Percentiles rank a stretch among this genome's conserved stretches.
Evolutionary conservation across 495 filamentous ascomycete genomes (phyloP).

Genomic region (Annulohypoxylon bovei): DNA sequence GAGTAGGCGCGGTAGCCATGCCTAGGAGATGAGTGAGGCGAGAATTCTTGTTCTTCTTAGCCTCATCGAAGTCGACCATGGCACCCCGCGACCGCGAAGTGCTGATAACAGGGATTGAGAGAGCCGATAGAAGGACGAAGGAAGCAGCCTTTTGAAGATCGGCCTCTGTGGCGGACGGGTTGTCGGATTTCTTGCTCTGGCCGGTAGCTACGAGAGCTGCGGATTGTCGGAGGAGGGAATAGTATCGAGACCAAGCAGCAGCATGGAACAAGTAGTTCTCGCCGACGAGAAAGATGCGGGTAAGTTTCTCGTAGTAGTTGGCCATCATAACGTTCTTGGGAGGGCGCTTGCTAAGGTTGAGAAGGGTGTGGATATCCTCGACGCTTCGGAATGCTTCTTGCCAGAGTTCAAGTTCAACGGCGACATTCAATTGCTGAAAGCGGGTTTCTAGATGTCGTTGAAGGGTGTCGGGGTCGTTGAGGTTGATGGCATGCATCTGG

Average conservation of each 20-base stretch:
- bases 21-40: slow-evolving; percentile 95
- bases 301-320: slow-evolving; percentile 99
- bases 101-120: slow-evolving; percentile 98
- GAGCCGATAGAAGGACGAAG: slow-evolving; percentile 93
- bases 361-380: slow-evolving; percentile 98
- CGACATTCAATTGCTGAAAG: slow-evolving; percentile 98
- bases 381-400: slow-evolving; percentile 99
- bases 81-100: slow-evolving; percentile 95
- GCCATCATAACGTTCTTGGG: slow-evolving; percentile 99
- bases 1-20: slow-evolving; percentile 88
- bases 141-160: slow-evolving; percentile 88
- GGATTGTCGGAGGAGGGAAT: slow-evolving; percentile 92
- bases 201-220: slow-evolving; percentile 84
- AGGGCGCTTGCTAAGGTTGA: slow-evolving; percentile 97
- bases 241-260: slow-evolving; percentile 95
- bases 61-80: slow-evolving; percentile 95
- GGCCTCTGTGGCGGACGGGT: slow-evolving; percentile 85
- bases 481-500: slow-evolving; percentile 99
- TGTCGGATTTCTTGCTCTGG: slow-evolving; percentile 90
- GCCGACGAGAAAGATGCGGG: slow-evolving; percentile 96
- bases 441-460: slow-evolving; percentile 97
- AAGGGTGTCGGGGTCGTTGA: slow-evolving; percentile 95
- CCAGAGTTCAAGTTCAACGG: slow-evolving; percentile 97
- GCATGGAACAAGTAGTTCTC: slow-evolving; percentile 99
- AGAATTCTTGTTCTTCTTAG: slow-evolving; percentile 97